Percentiles rank a stretch among this genome's conserved stretches.
phyloP scores from a whole-genome alignment of 768 basidiomycete species.

The Rhizopogon roseolus region DNA sequence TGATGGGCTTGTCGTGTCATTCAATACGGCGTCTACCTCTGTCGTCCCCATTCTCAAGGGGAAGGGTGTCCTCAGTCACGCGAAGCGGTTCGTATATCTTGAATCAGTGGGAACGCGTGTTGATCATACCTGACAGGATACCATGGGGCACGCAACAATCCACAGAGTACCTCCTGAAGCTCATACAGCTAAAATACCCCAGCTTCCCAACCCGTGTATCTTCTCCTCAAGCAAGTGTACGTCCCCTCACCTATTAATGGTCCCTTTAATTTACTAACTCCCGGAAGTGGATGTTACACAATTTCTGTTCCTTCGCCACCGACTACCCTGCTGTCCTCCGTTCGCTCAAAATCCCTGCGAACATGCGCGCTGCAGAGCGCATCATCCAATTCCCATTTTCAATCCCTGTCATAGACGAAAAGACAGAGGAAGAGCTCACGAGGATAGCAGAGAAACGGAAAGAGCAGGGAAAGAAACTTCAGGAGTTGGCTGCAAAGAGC shows the following conservation, averaged over 20 bases:
- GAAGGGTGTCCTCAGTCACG: conserved; percentile 75
- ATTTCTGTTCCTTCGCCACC: conserved; percentile 75
- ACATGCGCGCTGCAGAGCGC: conserved; percentile 59
- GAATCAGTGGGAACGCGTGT: not conserved
- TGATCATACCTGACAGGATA: conserved; percentile 53
- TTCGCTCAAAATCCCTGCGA: conserved; percentile 58
- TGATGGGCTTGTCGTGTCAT: conserved; percentile 85
- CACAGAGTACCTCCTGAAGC: conserved; percentile 87
- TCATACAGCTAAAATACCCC: conserved; percentile 94
- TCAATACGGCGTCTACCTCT: conserved; percentile 89
- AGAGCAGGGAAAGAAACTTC: conserved; percentile 84
- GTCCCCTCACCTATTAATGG: conserved; percentile 14
- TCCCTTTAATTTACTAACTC: not conserved
- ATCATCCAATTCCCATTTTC: conserved; percentile 88
- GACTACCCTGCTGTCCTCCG: conserved; percentile 73
- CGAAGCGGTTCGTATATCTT: conserved; percentile 63
- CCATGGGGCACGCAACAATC: conserved; percentile 92
- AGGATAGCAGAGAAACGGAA: conserved; percentile 71
- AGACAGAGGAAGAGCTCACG: conserved; percentile 86
- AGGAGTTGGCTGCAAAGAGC: conserved; percentile 86
- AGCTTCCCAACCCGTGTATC: conserved; percentile 86
- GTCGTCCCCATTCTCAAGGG: conserved; percentile 86
- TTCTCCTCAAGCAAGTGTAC: conserved; percentile 68
- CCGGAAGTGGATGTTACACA: conserved; percentile 84
- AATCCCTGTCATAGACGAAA: conserved; percentile 61